Evolutionary conservation across 192 early-diverging fungal species (phyloP), one percentile per base, ranked within the genome.

Genomic region (Coemansia sp.): DNA sequence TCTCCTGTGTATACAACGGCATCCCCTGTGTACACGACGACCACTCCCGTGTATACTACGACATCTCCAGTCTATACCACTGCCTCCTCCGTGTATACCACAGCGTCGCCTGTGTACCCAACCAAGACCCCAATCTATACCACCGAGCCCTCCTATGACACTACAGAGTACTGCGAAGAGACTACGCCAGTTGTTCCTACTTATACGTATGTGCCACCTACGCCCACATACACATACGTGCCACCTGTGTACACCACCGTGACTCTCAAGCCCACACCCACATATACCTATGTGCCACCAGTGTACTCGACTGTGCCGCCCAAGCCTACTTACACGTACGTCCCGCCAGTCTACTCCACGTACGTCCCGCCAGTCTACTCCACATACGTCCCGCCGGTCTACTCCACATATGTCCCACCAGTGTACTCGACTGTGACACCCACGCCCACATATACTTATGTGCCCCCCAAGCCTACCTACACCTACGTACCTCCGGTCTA

Each of bases 41-140:
- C n/a, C n/a, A n/a, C n/a, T n/a, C n/a, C n/a, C n/a, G n/a, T n/a
- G n/a, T n/a, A n/a, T n/a, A n/a, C n/a, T n/a, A n/a, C 65, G 9
- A 60, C 65, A 3, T 51, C 71, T 2, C 37, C 26, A 20, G 70
- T 45, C 0, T 65, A 65, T 6, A 18, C 16, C 3, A 39, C 55
- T 2, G 65, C 58, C 4, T 46, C 60, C n/a, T 13, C 40, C 33
- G 60, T 63, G 5, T 69, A 69, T n/a, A 36, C 18, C 35, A 59
- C 62, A 1, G 33, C 42, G 7, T 9, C 68, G 0, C 50, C 38
- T 31, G 53, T 58, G 16, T 69, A 69, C 42, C 23, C 35, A 3
- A 62, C 70, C 36, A 45, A 24, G 8, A 8, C 70, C 2, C 38
- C 31, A 0, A 37, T 51, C 3, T 71, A 66, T 35, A 24, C 63